A percentile compares a stretch with the other conserved stretches of the same genome.
Evolutionary conservation across 176 grass and related monocot genomes (phyloP).

Genomic region (Triticum aestivum): DNA sequence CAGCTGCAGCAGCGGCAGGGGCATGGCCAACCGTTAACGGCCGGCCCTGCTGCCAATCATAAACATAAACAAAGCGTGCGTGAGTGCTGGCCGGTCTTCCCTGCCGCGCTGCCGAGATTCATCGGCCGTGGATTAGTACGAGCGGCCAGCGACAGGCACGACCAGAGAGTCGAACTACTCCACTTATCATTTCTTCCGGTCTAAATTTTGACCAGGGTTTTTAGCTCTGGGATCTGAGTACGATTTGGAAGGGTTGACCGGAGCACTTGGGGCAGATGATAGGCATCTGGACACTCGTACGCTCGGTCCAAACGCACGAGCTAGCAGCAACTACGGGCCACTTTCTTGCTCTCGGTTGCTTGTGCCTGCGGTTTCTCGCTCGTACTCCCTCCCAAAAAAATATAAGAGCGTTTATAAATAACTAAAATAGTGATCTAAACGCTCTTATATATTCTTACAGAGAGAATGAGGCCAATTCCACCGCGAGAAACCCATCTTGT

Average conservation of each 20-base stretch:
- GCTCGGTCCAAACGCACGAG: neutral
- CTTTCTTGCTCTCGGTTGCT: neutral
- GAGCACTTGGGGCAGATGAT: too few species aligned
- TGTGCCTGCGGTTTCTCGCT: neutral
- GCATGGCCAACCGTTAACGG: constrained; percentile 36
- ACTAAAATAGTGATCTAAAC: too few species aligned
- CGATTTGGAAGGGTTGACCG: too few species aligned
- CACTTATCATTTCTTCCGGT: neutral
- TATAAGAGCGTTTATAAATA: too few species aligned
- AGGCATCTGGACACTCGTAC: too few species aligned
- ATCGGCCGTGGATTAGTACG: neutral
- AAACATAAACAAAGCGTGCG: neutral
- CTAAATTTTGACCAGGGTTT: neutral
- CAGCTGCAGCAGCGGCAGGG: constrained; percentile 8
- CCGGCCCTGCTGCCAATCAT: neutral
- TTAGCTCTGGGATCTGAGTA: too few species aligned
- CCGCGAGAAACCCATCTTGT: too few species aligned
- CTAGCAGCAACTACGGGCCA: too few species aligned
- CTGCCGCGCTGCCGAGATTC: neutral
- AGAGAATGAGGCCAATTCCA: too few species aligned
- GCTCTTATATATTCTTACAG: too few species aligned
- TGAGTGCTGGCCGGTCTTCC: neutral
- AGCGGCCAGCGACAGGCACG: neutral
- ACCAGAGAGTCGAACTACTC: too few species aligned
- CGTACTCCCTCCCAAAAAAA: too few species aligned